Evolutionary conservation across 2,329 filamentous ascomycete genomes (phyloP), one percentile per base, ranked within the genome.

Genomic region (Penicillium sp.): DNA sequence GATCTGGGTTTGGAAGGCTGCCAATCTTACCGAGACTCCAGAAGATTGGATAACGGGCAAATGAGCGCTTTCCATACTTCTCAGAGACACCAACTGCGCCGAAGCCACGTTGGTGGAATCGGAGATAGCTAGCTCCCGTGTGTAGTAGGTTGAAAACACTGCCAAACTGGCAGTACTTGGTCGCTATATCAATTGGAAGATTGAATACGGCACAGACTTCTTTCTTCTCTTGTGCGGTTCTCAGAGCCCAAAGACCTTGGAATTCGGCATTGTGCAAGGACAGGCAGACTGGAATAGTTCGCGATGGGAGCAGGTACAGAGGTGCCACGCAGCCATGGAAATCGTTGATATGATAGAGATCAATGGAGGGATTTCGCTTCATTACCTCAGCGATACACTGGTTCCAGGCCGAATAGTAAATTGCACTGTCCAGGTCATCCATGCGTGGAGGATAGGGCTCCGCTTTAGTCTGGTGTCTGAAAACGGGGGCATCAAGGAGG

Each of bases 261-360:
- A 88, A 88, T 59, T 88, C 85, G 44, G 85, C 85, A 60, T 88
- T 88, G 70, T 88, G 85, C n/a, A 88, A 79, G 1, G 84, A 87
- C 7, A 87, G 70, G 63, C 82, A 85, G 58, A 78, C 79, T 5
- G 84, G 84, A 38, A 87, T 79, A 0, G 82, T 84, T 57, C 81
- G 23, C 23, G 23, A 70, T 1, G 85, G 85, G 2, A 88, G 76
- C 11, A 87, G 76, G 65, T 88, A 86, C 0, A 88, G 75, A 13
- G 85, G 85, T 38, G 85, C 85, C 11, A 84, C 69, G 2, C 83
- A 81, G 50, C 84, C 84, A 61, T 86, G 84, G 65, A 86, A 86
- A 65, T 85, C 84, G 69, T 86, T 86, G 67, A 86, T 85, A 65
- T 86, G 84, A 68, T 86, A 86, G 11, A 86, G 69, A 60, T 86